Percentiles rank a stretch among this genome's conserved stretches.
These are phyloP conservation scores for Polygonum aviculare DNA, from an alignment of 148 eudicot species.

Conservation along the genomic window DNA sequence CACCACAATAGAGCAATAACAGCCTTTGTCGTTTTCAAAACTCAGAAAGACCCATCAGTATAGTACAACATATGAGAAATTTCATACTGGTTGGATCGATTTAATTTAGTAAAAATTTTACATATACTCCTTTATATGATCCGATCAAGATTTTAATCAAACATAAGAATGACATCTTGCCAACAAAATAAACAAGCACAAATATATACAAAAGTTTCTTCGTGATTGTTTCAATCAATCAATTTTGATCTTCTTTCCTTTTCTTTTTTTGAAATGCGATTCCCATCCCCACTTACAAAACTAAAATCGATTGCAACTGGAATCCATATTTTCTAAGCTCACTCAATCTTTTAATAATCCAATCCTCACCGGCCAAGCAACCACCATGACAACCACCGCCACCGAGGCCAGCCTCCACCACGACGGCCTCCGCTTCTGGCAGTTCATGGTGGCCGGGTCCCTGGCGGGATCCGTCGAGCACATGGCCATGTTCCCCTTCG, in stretches of 20 bases:
- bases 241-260: not conserved
- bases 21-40: not conserved
- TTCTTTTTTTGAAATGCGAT: not conserved
- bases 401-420: slow-evolving; percentile 25
- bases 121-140: not conserved
- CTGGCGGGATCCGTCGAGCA: slow-evolving; percentile 75
- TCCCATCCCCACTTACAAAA: not conserved
- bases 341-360: no score
- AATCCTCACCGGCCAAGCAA: slow-evolving; percentile 17
- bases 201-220: not conserved
- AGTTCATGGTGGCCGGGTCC: slow-evolving; percentile 81
- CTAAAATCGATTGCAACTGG: no score
- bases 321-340: no score
- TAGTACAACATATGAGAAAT: not conserved
- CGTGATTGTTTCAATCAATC: not conserved
- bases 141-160: not conserved
- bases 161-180: not conserved
- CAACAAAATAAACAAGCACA: not conserved
- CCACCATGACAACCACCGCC: slow-evolving; percentile 9
- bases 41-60: not conserved
- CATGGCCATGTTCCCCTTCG: slow-evolving; percentile 88
- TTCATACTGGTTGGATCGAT: not conserved
- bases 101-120: no score
- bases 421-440: slow-evolving; percentile 72
- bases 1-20: not conserved